Evolutionary conservation across 2,329 filamentous ascomycete genomes (phyloP).

Genomic region (Apiospora pterosperma): DNA sequence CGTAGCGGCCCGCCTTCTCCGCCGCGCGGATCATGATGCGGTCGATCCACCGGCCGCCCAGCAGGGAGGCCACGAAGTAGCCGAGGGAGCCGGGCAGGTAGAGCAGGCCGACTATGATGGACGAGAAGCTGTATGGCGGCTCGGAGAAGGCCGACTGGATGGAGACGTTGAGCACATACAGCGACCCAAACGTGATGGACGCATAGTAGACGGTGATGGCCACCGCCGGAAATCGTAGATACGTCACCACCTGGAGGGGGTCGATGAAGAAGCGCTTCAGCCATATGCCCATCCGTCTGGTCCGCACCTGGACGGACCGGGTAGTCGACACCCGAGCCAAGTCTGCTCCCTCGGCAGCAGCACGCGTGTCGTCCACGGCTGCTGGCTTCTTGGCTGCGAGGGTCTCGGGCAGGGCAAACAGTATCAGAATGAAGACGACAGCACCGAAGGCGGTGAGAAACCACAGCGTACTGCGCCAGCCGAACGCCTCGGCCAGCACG

Average conservation of each 20-base stretch:
- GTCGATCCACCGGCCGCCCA: slow-evolving; percentile 78
- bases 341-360: slow-evolving; percentile 6
- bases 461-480: slow-evolving; percentile 78
- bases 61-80: slow-evolving; percentile 64
- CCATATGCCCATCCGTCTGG: slow-evolving; percentile 48
- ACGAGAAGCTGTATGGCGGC: slow-evolving; percentile 65
- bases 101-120: slow-evolving; percentile 68
- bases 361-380: background rate
- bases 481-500: slow-evolving; percentile 62
- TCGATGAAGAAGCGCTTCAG: slow-evolving; percentile 65
- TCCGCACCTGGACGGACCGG: slow-evolving; percentile 56
- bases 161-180: slow-evolving; percentile 77
- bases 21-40: slow-evolving; percentile 77
- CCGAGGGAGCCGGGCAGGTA: slow-evolving; percentile 76
- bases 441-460: slow-evolving; percentile 70
- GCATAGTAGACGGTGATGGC: slow-evolving; percentile 71
- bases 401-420: slow-evolving; percentile 65
- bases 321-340: slow-evolving; percentile 55
- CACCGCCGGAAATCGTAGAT: slow-evolving; percentile 72
- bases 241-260: slow-evolving; percentile 66
- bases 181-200: slow-evolving; percentile 68
- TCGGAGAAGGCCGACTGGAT: slow-evolving; percentile 66
- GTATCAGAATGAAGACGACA: slow-evolving; percentile 49
- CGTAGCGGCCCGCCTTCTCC: slow-evolving; percentile 63
- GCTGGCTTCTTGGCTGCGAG: slow-evolving; percentile 36